phyloP scores from a whole-genome alignment of 805 yeast genomes.

The Vanderwaltozyma yarrowii region DNA sequence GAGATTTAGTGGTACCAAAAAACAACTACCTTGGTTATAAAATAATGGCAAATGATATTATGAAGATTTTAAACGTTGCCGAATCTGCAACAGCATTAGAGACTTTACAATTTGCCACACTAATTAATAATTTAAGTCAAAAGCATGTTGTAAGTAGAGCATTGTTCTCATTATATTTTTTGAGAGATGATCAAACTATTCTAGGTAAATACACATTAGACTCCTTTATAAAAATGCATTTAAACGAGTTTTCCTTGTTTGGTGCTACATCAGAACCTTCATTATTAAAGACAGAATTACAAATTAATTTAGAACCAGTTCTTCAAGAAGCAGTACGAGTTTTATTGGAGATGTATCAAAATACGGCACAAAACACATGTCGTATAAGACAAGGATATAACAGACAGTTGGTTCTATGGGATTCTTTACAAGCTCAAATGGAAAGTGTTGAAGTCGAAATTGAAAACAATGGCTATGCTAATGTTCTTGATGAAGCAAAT shows the following conservation, averaged over 20 bases:
- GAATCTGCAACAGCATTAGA: slow-evolving; percentile 25
- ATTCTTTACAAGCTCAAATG: slow-evolving; percentile 66
- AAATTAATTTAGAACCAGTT: slow-evolving; percentile 7
- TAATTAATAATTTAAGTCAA: slow-evolving; percentile 28
- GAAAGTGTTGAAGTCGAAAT: slow-evolving; percentile 49
- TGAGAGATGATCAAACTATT: slow-evolving; percentile 52
- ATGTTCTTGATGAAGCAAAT: slow-evolving; percentile 6
- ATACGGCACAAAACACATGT: slow-evolving; percentile 57
- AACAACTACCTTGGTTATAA: slow-evolving; percentile 22
- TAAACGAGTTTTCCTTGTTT: slow-evolving; percentile 32
- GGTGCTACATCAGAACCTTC: slow-evolving; percentile 5
- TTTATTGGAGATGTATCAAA: slow-evolving; percentile 35
- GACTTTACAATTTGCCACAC: slow-evolving; percentile 24
- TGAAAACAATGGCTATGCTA: slow-evolving; percentile 7
- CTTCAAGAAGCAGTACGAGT: slow-evolving; percentile 40
- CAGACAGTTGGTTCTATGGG: slow-evolving; percentile 52
- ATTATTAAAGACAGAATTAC: slow-evolving; percentile 1
- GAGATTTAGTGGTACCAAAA: slow-evolving; percentile 24
- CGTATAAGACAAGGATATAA: slow-evolving; percentile 71
- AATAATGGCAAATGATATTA: slow-evolving; percentile 31
- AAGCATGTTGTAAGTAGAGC: slow-evolving; percentile 46
- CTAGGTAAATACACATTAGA: slow-evolving; percentile 39
- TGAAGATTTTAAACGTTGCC: slow-evolving; percentile 27
- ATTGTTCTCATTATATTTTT: slow-evolving; percentile 47
- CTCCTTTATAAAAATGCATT: slow-evolving; percentile 32